Conservation (phyloP, 768 basidiomycete genomes). For the Hericium coralloides region DNA sequence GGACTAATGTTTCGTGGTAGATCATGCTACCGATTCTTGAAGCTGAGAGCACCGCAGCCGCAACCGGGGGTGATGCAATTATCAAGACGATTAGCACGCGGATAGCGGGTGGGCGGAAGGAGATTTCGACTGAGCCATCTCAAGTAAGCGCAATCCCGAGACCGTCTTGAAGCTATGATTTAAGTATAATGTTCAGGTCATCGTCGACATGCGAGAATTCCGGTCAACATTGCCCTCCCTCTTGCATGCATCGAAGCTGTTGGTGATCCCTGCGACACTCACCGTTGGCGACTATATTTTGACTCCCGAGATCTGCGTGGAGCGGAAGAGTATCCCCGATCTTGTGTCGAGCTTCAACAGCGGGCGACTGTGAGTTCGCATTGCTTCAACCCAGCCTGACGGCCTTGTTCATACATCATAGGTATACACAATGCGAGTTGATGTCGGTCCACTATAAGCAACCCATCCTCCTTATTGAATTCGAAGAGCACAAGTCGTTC, state of each 20-base stretch:
- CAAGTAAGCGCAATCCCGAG: conserved; percentile 30
- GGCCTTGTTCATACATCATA: conserved; percentile 21
- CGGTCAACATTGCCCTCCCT: conserved; percentile 86
- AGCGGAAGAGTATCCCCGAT: conserved; percentile 92
- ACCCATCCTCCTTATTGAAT: conserved; percentile 90
- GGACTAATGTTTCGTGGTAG: conserved; percentile 34
- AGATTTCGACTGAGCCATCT: conserved; percentile 55
- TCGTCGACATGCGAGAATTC: conserved; percentile 97
- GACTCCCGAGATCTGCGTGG: conserved; percentile 91
- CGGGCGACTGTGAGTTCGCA: conserved; percentile 68
- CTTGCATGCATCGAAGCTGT: conserved; percentile 70
- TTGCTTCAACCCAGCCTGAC: conserved; percentile 8
- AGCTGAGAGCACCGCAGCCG: conserved; percentile 33
- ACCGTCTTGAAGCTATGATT: neutral
- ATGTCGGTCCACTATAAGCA: conserved; percentile 97
- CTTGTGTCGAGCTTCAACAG: conserved; percentile 89
- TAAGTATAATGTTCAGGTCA: conserved; percentile 44
- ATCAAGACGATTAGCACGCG: conserved; percentile 80
- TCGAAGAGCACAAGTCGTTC: conserved; percentile 95
- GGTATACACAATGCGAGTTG: conserved; percentile 93
- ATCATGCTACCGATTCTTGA: conserved; percentile 85
- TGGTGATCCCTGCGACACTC: conserved; percentile 85
- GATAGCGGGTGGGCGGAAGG: conserved; percentile 77
- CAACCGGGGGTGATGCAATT: conserved; percentile 40
- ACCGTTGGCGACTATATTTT: conserved; percentile 96